Base-by-base conservation (phyloP, 331 rosid species). In the Rosa hybrid region DNA sequence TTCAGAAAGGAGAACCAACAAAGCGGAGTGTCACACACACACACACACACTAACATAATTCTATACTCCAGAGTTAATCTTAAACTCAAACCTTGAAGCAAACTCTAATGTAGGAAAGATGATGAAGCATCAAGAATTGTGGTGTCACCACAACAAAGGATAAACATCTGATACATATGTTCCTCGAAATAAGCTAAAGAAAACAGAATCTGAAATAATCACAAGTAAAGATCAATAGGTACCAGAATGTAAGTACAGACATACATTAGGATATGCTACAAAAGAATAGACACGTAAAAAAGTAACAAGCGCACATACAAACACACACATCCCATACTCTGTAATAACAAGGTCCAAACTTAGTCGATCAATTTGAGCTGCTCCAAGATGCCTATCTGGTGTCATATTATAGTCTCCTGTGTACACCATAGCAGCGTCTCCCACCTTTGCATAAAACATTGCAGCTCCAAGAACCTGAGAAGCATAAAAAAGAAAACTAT, bases 321-420 rank as follows among this genome's bases (percentile, higher is more conserved):
- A 34, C 74, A 67, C 72, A 60, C 59, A 67, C 8, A 77, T 69
- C 71, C 78, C 86, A 63, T 88, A 94, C 98, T 94, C 98, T 49
- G 98, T 83, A 85, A 94, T 92, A 75, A 94, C 87, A 85, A 94
- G 98, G 86, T 94, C 98, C 86, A 94, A 90, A 74, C 86, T 87
- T 68, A 94, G 80, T 73, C 92, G 89, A 84, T 92, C 97, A 30
- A 92, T 92, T 91, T 94, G 97, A 86, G 98, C 98, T 50, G 98
- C 98, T 76, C 97, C 98, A 80, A 94, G 97, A 86, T 94, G 98
- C 83, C 97, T 89, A 85, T 94, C 98, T 23, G 98, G 89, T 30
- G 98, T 94, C 98, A 94, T 94, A 90, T 92, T 94, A 84, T 94
- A 94, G 84, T 94, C 98, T 80, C 98, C 98, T 6, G 98, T 94